A percentile compares a stretch with the other conserved stretches of the same genome.
Conservation (phyloP, 2,329 filamentous ascomycete genomes). For the Coniochaeta hoffmannii region DNA sequence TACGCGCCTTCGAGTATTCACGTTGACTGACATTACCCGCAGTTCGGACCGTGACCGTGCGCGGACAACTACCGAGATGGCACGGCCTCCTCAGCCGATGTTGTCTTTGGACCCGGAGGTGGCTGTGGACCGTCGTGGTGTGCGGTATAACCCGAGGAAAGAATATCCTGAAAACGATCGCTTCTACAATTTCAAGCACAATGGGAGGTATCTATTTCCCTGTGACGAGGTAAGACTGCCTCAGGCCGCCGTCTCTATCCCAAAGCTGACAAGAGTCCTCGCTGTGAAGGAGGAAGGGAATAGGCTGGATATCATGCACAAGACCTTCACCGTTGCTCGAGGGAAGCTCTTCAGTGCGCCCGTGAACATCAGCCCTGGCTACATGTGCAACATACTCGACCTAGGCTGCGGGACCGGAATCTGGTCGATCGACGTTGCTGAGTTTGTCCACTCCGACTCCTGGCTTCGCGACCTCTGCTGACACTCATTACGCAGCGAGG, state of each 20-base stretch:
- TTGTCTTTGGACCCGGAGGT: not conserved
- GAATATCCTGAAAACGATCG: conserved; percentile 58
- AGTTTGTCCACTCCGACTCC: conserved; percentile 40
- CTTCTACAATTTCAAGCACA: conserved; percentile 52
- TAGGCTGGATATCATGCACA: conserved; percentile 75
- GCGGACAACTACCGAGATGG: not conserved
- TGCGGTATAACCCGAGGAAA: conserved; percentile 2
- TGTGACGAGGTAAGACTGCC: conserved; percentile 58
- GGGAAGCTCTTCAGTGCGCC: conserved; percentile 26
- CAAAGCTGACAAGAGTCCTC: conserved; percentile 10
- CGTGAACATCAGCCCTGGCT: conserved; percentile 15
- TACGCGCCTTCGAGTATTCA: not conserved
- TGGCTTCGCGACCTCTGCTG: not conserved
- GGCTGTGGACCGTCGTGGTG: not conserved
- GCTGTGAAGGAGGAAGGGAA: conserved; percentile 57
- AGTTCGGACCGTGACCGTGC: not conserved
- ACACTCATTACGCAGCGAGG: not conserved
- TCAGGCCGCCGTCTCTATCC: not conserved
- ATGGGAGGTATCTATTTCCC: conserved; percentile 67
- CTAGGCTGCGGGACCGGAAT: conserved; percentile 85
- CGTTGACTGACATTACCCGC: not conserved
- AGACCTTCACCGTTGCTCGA: conserved; percentile 62
- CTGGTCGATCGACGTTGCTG: conserved; percentile 82
- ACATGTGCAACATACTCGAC: conserved; percentile 40
- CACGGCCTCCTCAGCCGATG: not conserved